Conservation (phyloP, 2,329 filamentous ascomycete species). For the Magnaporthiopsis incrustans region DNA sequence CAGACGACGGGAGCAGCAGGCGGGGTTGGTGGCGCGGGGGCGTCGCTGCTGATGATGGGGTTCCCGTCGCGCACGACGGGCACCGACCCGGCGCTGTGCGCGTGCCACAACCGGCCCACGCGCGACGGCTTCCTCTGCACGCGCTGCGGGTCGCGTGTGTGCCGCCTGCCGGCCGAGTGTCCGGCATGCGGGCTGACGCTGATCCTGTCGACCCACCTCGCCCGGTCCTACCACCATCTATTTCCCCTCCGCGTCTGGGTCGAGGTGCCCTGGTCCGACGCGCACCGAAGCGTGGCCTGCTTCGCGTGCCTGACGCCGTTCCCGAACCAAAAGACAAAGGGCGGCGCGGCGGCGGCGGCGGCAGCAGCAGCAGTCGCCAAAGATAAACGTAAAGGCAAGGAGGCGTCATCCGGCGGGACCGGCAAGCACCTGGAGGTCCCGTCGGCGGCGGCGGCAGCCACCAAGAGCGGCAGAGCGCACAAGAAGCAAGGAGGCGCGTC, state of each 20-base stretch:
- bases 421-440: slow-evolving; percentile 11
- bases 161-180: slow-evolving; percentile 81
- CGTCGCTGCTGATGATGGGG: slow-evolving; percentile 88
- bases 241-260: slow-evolving; percentile 88
- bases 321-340: slow-evolving; percentile 34
- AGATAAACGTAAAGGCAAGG: slow-evolving; percentile 11
- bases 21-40: slow-evolving; percentile 14
- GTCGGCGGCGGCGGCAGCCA: slow-evolving; percentile 13
- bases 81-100: slow-evolving; percentile 67
- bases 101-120: slow-evolving; percentile 77
- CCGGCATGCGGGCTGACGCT: slow-evolving; percentile 86
- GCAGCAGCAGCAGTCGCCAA: not conserved
- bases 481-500: not conserved
- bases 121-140: slow-evolving; percentile 87
- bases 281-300: slow-evolving; percentile 49
- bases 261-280: slow-evolving; percentile 77
- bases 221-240: slow-evolving; percentile 86
- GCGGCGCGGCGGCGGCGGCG: slow-evolving; percentile 27
- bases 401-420: slow-evolving; percentile 6
- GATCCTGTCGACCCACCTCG: slow-evolving; percentile 87
- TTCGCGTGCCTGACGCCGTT: slow-evolving; percentile 72
- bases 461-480: not conserved
- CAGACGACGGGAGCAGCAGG: not conserved
- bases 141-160: slow-evolving; percentile 81
- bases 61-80: slow-evolving; percentile 84